Evolutionary conservation across 129 eudicot genomes (phyloP).

Genomic region (Lactuca saligna): DNA sequence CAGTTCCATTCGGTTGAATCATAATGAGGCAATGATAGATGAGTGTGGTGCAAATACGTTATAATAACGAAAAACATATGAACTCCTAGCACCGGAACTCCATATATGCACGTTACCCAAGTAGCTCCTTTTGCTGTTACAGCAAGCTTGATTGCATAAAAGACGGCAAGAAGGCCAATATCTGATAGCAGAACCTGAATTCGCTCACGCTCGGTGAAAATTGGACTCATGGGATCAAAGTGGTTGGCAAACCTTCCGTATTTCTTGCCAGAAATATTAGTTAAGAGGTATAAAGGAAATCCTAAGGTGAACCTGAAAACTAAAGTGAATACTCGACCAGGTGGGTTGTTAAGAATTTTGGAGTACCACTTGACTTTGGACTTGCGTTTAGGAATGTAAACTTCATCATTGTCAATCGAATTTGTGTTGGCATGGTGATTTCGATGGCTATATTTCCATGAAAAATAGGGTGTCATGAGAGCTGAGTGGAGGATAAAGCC

Average conservation of each 20-base stretch:
- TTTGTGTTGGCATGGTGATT: no score
- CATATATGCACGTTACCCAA: not conserved
- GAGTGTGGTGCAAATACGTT: conserved; percentile 24
- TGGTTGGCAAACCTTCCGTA: conserved; percentile 21
- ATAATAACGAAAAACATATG: conserved; percentile 10
- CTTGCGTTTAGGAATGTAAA: no score
- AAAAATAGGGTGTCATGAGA: no score
- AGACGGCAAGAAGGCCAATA: conserved; percentile 6
- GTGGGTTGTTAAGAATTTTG: no score
- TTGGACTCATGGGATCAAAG: not conserved
- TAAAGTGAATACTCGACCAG: not conserved
- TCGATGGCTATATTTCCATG: no score
- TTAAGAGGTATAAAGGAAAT: conserved; percentile 19
- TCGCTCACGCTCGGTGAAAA: not conserved
- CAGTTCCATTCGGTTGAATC: no score
- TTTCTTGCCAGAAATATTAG: conserved; percentile 24
- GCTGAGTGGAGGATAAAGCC: no score
- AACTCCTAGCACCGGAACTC: not conserved
- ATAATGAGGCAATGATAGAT: conserved; percentile 7
- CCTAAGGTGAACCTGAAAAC: conserved; percentile 6
- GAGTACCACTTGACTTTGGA: no score
- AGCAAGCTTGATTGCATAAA: not conserved
- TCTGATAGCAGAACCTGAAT: conserved; percentile 10
- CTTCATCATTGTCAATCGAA: no score
- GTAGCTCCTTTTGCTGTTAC: conserved; percentile 6